phyloP scores from a whole-genome alignment of 2,329 filamentous ascomycete genomes.

The Fragosphaeria purpurea region DNA sequence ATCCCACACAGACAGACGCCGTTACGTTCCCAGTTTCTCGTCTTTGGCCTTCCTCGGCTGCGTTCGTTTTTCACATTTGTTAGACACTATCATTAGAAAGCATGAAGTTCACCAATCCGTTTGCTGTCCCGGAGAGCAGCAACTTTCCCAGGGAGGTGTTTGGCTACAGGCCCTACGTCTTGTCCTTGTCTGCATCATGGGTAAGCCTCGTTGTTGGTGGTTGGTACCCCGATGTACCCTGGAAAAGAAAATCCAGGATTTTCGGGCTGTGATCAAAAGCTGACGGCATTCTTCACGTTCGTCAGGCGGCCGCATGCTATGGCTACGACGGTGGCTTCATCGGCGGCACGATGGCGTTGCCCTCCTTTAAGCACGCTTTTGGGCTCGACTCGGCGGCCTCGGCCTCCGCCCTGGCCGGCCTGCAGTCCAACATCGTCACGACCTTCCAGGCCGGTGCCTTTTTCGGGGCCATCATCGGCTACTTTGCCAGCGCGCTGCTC shows the following conservation, averaged over 20 bases:
- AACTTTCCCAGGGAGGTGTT: constrained; percentile 4
- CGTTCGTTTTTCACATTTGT: no score
- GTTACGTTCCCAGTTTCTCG: no score
- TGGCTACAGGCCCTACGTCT: constrained; percentile 4
- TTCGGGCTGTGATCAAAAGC: not conserved
- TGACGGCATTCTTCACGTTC: constrained; percentile 5
- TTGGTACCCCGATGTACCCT: no score
- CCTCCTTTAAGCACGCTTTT: constrained; percentile 37
- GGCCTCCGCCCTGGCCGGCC: constrained; percentile 15
- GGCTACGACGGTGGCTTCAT: constrained; percentile 46
- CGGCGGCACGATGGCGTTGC: constrained; percentile 41
- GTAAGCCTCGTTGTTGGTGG: not conserved
- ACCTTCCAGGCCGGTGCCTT: constrained; percentile 42
- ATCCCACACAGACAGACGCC: no score
- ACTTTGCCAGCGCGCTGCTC: not conserved
- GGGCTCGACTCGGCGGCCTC: constrained; percentile 17
- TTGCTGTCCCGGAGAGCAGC: not conserved
- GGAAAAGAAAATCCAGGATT: no score
- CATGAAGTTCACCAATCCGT: constrained; percentile 1
- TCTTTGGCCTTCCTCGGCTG: no score
- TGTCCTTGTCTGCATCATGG: constrained; percentile 4
- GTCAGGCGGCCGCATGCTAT: constrained; percentile 24
- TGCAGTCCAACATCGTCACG: constrained; percentile 24
- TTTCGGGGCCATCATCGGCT: constrained; percentile 33
- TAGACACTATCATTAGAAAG: no score